Base-by-base conservation (phyloP, 345 rosid genomes). In the Citrus mangshanensis region DNA sequence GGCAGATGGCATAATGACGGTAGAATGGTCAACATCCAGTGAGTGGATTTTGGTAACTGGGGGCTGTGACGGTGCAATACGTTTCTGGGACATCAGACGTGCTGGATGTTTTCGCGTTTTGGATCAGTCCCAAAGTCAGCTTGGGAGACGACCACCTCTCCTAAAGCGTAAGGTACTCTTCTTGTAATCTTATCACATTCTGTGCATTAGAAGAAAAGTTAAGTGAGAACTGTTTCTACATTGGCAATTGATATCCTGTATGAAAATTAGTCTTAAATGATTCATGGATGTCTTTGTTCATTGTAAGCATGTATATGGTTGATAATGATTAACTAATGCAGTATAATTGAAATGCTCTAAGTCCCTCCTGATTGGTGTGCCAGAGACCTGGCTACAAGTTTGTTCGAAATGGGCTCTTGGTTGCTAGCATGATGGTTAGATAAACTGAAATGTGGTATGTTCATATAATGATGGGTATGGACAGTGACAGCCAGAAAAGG, bases 21-120 rank as follows among this genome's bases (percentile, higher is more conserved):
- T 91, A 74, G 95, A 96, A 81, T 96, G 99, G 99, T 93, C 99
- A 80, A 86, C 91, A 80, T 92, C 98, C 58, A 93, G 90, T 82
- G 99, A 95, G 85, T 95, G 95, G 96, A 86, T 93, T 78, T 84
- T 96, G 89, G 74, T 91, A 76, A 92, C 99, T 10, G 99, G 97
- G 21, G 99, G 98, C 1, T 93, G 94, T 86, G 98, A 96, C 84
- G 99, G 99, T 77, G 97, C 99, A 24, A 96, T 93, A 86, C 93
- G 99, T 37, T 91, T 94, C 78, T 96, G 98, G 99, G 98, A 94
- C 83, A 96, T 95, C 42, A 89, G 97, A 76, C 96, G 93, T 40
- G 96, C 99, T 63, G 98, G 99, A 71, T 96, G 98, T 77, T 93
- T 89, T 81, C 92, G 77, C 84, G 97, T 94, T 79, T 83, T 96